Conservation (phyloP, 2,329 filamentous ascomycete genomes). For the Escovopsis sp. region DNA sequence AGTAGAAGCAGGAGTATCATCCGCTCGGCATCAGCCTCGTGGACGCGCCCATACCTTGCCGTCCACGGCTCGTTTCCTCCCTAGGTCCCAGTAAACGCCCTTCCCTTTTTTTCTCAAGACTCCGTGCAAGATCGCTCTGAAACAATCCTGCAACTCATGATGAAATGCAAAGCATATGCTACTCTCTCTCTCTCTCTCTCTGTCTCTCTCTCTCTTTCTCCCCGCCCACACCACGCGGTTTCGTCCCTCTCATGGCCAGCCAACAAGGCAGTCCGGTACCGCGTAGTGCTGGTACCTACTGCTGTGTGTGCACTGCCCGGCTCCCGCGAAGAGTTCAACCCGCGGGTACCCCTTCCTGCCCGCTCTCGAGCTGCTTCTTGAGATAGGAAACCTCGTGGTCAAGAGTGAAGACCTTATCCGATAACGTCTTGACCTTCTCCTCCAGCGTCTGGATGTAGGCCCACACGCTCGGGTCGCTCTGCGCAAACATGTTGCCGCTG, state of each 20-base stretch:
- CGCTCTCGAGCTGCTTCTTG: constrained; percentile 20
- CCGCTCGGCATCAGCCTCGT: constrained; percentile 17
- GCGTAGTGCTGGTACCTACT: no score
- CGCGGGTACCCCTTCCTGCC: constrained; percentile 14
- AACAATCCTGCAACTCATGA: background rate
- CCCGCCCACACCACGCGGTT: no score
- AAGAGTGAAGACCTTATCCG: constrained; percentile 20
- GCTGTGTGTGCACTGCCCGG: background rate
- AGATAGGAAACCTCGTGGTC: constrained; percentile 20
- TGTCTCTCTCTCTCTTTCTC: background rate
- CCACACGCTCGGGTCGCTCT: constrained; percentile 51
- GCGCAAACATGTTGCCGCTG: constrained; percentile 52
- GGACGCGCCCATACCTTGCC: constrained; percentile 16
- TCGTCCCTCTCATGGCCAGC: no score
- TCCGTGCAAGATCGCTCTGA: constrained; percentile 1
- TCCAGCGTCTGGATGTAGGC: constrained; percentile 59
- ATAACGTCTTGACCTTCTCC: constrained; percentile 27
- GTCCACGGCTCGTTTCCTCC: constrained; percentile 11
- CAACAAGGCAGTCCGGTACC: no score
- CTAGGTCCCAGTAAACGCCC: constrained; percentile 14
- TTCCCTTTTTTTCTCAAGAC: constrained; percentile 1
- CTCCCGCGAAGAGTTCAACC: constrained; percentile 1
- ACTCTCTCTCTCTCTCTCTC: background rate
- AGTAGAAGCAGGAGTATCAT: constrained; percentile 1
- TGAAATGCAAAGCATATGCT: constrained; percentile 3